These are phyloP conservation scores for Fusarium solani-melongenae DNA, from an alignment of 2,329 filamentous ascomycete species.

Conservation along the genomic window DNA sequence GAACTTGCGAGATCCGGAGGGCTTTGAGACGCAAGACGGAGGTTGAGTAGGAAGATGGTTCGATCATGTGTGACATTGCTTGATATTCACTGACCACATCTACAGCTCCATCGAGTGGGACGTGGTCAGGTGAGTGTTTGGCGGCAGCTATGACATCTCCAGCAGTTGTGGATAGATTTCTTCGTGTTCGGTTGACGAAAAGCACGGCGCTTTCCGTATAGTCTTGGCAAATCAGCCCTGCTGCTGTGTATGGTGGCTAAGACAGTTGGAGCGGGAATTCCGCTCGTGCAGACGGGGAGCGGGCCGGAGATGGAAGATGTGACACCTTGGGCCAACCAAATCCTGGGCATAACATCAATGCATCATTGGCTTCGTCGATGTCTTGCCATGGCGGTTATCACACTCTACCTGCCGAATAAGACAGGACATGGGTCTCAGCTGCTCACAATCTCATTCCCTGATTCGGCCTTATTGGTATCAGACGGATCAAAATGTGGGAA, in stretches of 20 bases:
- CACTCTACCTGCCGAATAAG: neutral
- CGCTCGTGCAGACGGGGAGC: neutral
- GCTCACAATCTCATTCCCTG: neutral
- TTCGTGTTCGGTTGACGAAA: no score
- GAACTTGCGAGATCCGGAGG: no score
- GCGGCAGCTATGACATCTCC: no score
- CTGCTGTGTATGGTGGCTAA: neutral
- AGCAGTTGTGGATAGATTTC: no score
- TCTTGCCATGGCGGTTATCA: neutral
- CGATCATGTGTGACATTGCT: no score
- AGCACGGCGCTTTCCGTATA: no score
- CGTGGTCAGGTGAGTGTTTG: no score
- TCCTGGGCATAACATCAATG: neutral
- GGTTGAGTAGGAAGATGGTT: no score
- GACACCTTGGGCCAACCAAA: neutral
- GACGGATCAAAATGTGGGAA: neutral
- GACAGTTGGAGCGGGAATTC: neutral
- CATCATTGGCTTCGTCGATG: neutral
- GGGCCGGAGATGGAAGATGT: neutral
- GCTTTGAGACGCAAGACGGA: no score
- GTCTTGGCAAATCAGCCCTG: no score
- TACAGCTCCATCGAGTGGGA: no score
- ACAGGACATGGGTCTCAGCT: neutral
- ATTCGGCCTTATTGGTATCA: neutral
- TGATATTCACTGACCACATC: no score